phyloP scores from a whole-genome alignment of 169 alveolate genomes.

The Plasmodium gallinaceum region DNA sequence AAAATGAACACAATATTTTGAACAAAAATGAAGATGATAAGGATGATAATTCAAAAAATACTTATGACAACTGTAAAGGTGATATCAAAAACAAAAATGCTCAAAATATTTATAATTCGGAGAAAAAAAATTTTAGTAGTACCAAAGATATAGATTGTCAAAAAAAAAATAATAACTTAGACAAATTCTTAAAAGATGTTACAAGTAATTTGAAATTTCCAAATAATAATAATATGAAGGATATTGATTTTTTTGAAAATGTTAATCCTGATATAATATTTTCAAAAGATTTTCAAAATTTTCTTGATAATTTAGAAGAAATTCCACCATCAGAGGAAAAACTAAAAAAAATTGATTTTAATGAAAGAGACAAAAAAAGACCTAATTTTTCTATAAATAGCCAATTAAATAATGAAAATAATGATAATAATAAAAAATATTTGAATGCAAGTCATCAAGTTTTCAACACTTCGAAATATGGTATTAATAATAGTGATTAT shows the following conservation, averaged over 20 bases:
- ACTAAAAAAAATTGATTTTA: conserved; percentile 10
- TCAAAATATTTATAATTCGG: conserved; percentile 3
- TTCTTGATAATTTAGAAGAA: conserved; percentile 54
- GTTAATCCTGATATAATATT: conserved; percentile 38
- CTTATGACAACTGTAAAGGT: neutral
- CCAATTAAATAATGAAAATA: neutral
- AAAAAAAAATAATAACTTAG: conserved; percentile 13
- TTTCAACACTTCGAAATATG: neutral
- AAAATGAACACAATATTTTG: neutral
- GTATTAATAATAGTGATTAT: neutral
- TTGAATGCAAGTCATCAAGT: neutral
- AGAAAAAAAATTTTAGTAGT: neutral
- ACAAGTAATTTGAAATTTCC: conserved; percentile 10
- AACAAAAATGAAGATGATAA: neutral
- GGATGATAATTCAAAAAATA: neutral
- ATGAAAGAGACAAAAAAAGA: conserved; percentile 31
- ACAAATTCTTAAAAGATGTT: conserved; percentile 2
- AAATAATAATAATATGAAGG: neutral
- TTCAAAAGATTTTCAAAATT: conserved; percentile 66
- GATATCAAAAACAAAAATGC: neutral
- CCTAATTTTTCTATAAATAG: conserved; percentile 26
- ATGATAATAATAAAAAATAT: neutral
- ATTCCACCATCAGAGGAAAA: conserved; percentile 11
- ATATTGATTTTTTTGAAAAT: conserved; percentile 10
- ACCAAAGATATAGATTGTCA: neutral